Percentiles rank a stretch among this genome's conserved stretches.
phyloP scores from a whole-genome alignment of 352 stramenopile species.

The Phytophthora palmivora region DNA sequence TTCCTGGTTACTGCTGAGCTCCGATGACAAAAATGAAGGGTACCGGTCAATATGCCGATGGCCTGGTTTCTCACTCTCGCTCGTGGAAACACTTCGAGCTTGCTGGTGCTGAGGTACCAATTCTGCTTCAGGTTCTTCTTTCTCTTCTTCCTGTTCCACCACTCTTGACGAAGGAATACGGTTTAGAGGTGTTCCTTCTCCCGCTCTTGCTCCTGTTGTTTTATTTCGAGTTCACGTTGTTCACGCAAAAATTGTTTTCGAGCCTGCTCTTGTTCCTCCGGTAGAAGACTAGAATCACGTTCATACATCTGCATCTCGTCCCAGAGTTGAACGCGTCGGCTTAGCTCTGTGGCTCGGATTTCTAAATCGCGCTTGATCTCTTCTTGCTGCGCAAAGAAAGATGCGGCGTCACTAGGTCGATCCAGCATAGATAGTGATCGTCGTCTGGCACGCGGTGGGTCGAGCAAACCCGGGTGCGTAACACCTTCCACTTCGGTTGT shows the following conservation, averaged over 20 bases:
- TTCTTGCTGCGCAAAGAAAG: slow-evolving; percentile 41
- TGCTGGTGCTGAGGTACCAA: slow-evolving; percentile 19
- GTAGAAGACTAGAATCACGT: slow-evolving; percentile 32
- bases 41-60: slow-evolving; percentile 21
- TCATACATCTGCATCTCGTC: slow-evolving; percentile 48
- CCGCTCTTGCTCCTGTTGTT: slow-evolving; percentile 6
- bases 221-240: slow-evolving; percentile 17
- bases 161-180: slow-evolving; percentile 27
- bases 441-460: slow-evolving; percentile 14
- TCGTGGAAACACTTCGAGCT: slow-evolving; percentile 20
- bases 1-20: slow-evolving; percentile 35
- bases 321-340: slow-evolving; percentile 36
- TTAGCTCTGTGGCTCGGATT: slow-evolving; percentile 38
- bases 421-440: slow-evolving; percentile 38
- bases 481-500: slow-evolving; percentile 34
- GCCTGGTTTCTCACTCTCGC: slow-evolving; percentile 24
- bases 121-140: slow-evolving; percentile 33
- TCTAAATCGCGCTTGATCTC: slow-evolving; percentile 46
- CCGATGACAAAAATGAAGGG: slow-evolving; percentile 48
- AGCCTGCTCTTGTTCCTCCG: slow-evolving; percentile 11
- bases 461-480: slow-evolving; percentile 32
- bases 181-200: slow-evolving; percentile 15
- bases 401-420: slow-evolving; percentile 24
- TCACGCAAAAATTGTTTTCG: slow-evolving; percentile 19
- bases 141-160: slow-evolving; percentile 32